Conservation (phyloP, 352 stramenopile genomes). For the Nothophytophthora sp. region DNA sequence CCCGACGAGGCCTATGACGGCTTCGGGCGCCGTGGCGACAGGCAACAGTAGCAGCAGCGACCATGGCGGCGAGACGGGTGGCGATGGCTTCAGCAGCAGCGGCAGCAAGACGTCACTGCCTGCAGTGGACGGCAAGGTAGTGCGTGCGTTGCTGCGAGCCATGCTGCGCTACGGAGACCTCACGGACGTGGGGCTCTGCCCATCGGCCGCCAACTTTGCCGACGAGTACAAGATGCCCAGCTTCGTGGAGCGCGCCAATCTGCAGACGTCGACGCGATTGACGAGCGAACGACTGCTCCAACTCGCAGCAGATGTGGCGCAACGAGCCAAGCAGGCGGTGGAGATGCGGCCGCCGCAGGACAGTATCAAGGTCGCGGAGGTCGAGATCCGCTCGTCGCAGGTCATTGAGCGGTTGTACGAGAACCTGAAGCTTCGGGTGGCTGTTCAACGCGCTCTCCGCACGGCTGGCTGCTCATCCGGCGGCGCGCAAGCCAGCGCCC, state of each 20-base stretch:
- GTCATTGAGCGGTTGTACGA: constrained; percentile 86
- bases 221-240: constrained; percentile 80
- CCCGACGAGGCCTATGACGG: too few species aligned
- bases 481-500: constrained; percentile 34
- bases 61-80: constrained; percentile 43
- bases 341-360: constrained; percentile 62
- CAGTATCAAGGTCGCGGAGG: constrained; percentile 72
- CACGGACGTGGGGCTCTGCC: constrained; percentile 68
- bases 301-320: constrained; percentile 66
- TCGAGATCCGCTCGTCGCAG: constrained; percentile 72
- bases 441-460: constrained; percentile 73
- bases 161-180: constrained; percentile 83
- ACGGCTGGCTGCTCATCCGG: constrained; percentile 43
- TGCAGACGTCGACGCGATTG: constrained; percentile 55
- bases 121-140: constrained; percentile 53
- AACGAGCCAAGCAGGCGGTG: constrained; percentile 48
- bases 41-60: constrained; percentile 28
- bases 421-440: constrained; percentile 84
- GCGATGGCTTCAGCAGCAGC: constrained; percentile 35
- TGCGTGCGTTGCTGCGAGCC: constrained; percentile 65
- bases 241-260: constrained; percentile 71
- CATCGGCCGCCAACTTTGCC: constrained; percentile 53
- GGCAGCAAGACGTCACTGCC: constrained; percentile 24
- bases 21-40: constrained; percentile 20
- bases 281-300: constrained; percentile 52